These are phyloP conservation scores for Cladobotryum protrusum DNA, from an alignment of 2,329 filamentous ascomycete genomes.

Conservation along the genomic window DNA sequence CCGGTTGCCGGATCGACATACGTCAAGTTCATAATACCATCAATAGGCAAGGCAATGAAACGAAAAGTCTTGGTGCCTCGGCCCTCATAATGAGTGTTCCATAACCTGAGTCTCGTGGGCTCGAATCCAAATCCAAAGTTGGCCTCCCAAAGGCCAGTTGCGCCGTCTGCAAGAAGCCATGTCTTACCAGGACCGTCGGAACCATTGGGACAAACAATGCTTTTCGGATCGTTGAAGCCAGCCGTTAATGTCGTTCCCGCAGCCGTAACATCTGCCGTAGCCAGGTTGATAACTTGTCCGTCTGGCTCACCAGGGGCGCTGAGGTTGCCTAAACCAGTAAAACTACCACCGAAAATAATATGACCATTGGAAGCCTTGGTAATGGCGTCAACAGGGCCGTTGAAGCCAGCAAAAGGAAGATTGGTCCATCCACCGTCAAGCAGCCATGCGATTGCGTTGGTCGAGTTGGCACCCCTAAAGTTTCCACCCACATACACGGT, in stretches of 20 bases:
- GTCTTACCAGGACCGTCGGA: conserved; percentile 66
- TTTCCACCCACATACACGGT: conserved; percentile 89
- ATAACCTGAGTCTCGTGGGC: conserved; percentile 79
- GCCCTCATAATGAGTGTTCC: conserved; percentile 79
- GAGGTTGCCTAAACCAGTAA: conserved; percentile 80
- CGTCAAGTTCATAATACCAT: conserved; percentile 93
- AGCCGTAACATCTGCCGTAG: conserved; percentile 66
- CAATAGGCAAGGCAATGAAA: conserved; percentile 76
- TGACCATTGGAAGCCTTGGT: conserved; percentile 72
- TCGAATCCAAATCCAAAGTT: conserved; percentile 76
- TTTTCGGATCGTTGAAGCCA: conserved; percentile 69
- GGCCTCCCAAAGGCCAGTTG: conserved; percentile 76
- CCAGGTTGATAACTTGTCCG: conserved; percentile 77
- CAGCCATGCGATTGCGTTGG: conserved; percentile 83
- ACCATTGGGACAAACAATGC: conserved; percentile 70
- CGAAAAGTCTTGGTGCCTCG: conserved; percentile 85
- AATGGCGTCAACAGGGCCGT: conserved; percentile 84
- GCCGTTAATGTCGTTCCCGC: conserved; percentile 53
- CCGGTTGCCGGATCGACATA: conserved; percentile 73
- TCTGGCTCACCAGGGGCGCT: conserved; percentile 61
- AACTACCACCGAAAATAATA: conserved; percentile 86
- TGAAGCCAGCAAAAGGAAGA: conserved; percentile 88
- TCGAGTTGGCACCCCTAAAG: conserved; percentile 73
- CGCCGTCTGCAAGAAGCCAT: conserved; percentile 70
- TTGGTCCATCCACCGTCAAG: conserved; percentile 64